Base-by-base conservation (phyloP, 2,329 filamentous ascomycete genomes). In the Colletotrichum australisinense region DNA sequence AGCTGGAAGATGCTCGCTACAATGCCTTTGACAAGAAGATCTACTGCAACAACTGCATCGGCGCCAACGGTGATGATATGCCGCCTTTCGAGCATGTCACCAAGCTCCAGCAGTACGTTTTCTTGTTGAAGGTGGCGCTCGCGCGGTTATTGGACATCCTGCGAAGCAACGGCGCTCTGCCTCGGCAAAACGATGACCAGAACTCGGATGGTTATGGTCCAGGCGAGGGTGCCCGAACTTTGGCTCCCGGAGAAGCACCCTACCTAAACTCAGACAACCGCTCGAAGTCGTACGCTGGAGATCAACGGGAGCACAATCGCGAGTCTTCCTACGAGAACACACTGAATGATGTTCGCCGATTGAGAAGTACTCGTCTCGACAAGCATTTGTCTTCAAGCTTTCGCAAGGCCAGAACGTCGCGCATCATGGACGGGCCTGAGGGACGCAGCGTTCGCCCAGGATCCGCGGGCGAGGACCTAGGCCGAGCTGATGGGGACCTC, bases 301-400 rank as follows among this genome's bases (percentile, higher is more conserved):
- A 90, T 75, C 83, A 87, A 71, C 63, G 82, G 80, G 91, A 92
- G 63, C 88, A 91, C 73, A 88, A 89, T 73, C 89, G 91, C 76
- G 90, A 92, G 78, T 94, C 93, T 64, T 95, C 94, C 32, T 97
- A 98, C 80, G 96, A 98, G 85, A 97, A 95, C 84, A 98, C 96
- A 59, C 92, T 99, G 77, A 97, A 97, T 76, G 97, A 99, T 83
- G 97, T 99, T 80, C 93, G 95, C 78, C 91, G 97, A 75, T 85
- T 99, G 72, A 92, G 96, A 76, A 98, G 97, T 74, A 98, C 96
- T 26, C 92, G 97, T 35, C 93, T 98, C 80, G 96, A 99, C 79
- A 96, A 97, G 80, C 95, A 97, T 78, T 86, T 99, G 56, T 98
- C 96, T 46, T 97, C 95, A 26, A 98, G 95, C 63, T 95, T 96